Evolutionary conservation across 257 asterid species (phyloP).

Genomic region (Vinca minor): DNA sequence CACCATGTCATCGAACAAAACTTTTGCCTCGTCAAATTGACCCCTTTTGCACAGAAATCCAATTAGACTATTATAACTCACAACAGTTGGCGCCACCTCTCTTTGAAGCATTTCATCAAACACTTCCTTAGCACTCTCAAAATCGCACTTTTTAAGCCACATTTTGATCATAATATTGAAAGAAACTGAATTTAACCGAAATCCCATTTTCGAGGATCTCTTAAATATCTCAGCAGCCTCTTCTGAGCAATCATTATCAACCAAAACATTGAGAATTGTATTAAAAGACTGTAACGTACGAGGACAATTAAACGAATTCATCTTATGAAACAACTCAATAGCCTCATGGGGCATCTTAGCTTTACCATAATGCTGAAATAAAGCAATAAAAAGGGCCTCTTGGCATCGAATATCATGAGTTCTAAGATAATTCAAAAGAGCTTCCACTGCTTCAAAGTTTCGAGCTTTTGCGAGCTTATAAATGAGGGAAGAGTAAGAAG

Average conservation of each 20-base stretch:
- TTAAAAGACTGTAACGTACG: constrained; percentile 61
- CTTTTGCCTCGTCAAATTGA: constrained; percentile 43
- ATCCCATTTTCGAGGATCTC: constrained; percentile 44
- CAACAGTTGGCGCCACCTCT: constrained; percentile 58
- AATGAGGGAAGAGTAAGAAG: constrained; percentile 63
- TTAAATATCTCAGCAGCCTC: constrained; percentile 47
- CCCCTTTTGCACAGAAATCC: constrained; percentile 68
- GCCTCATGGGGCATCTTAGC: constrained; percentile 42
- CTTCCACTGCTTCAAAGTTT: constrained; percentile 50
- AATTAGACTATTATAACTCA: constrained; percentile 64
- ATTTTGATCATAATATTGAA: constrained; percentile 61
- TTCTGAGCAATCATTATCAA: constrained; percentile 28
- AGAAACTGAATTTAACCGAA: constrained; percentile 57
- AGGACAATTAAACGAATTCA: constrained; percentile 58
- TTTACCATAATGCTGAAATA: constrained; percentile 70
- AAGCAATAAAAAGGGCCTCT: constrained; percentile 58
- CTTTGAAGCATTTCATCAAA: constrained; percentile 85
- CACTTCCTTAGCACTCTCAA: constrained; percentile 53
- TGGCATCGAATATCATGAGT: constrained; percentile 46
- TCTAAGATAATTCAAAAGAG: constrained; percentile 37
- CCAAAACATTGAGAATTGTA: constrained; percentile 60
- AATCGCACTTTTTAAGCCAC: constrained; percentile 54
- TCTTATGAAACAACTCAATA: constrained; percentile 38
- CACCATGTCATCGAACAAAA: constrained; percentile 63
- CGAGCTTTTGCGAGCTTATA: constrained; percentile 66